phyloP scores from a whole-genome alignment of 495 filamentous ascomycete species.

The Clohesyomyces aquaticus region DNA sequence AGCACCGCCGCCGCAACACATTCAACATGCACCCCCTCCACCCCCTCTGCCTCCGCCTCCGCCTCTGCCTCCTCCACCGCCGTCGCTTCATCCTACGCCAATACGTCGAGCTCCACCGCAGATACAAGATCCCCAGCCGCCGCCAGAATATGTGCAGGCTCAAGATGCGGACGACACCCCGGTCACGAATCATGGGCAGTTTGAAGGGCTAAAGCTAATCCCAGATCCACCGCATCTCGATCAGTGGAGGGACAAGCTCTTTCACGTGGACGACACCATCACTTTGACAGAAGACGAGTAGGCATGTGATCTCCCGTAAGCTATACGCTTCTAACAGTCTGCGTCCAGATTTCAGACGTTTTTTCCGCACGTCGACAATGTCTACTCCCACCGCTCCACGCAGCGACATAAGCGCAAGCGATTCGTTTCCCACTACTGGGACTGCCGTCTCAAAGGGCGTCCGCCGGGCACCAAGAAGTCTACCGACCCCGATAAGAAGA shows the following conservation, averaged over 20 bases:
- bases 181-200: conserved; percentile 53
- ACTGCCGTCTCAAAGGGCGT: conserved; percentile 84
- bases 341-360: conserved; percentile 75
- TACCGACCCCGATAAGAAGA: conserved; percentile 85
- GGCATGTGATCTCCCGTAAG: conserved; percentile 37
- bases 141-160: conserved; percentile 4
- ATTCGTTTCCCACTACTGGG: conserved; percentile 86
- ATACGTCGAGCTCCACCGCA: conserved; percentile 13
- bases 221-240: conserved; percentile 70
- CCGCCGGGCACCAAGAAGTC: conserved; percentile 84
- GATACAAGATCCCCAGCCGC: conserved; percentile 8
- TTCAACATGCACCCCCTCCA: conserved; percentile 2
- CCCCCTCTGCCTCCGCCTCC: not conserved
- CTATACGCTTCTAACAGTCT: not conserved
- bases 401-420: conserved; percentile 84
- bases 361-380: conserved; percentile 88
- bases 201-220: conserved; percentile 63
- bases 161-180: conserved; percentile 32
- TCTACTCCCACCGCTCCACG: conserved; percentile 88
- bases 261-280: conserved; percentile 75
- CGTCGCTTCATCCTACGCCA: not conserved
- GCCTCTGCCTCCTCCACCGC: not conserved
- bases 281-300: conserved; percentile 80
- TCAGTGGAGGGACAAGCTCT: conserved; percentile 74
- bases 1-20: conserved; percentile 5